A percentile compares a stretch with the other conserved stretches of the same genome.
Evolutionary conservation across 345 rosid genomes (phyloP).

Genomic region (Citrus mangshanensis): DNA sequence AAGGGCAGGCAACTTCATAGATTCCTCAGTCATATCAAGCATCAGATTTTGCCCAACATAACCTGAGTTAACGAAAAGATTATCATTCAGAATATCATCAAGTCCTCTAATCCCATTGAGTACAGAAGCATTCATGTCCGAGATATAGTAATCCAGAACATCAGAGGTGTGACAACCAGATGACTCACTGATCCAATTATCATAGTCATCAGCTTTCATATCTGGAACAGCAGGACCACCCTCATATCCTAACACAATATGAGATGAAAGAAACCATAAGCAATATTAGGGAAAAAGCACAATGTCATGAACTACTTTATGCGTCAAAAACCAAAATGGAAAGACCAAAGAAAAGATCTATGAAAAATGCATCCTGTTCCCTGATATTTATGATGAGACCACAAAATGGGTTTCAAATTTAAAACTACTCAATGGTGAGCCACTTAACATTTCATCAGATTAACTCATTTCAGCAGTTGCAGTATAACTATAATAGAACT

Average conservation of each 20-base stretch:
- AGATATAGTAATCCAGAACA: constrained; percentile 44
- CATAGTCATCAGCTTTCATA: constrained; percentile 31
- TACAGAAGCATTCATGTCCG: constrained; percentile 49
- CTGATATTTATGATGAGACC: not conserved
- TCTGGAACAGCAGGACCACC: constrained; percentile 22
- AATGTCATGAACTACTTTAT: not conserved
- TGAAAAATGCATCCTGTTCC: not conserved
- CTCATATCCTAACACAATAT: constrained; percentile 28
- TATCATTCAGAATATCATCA: constrained; percentile 24
- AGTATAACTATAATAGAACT: no score
- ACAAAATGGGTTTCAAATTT: not conserved
- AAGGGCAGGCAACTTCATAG: constrained; percentile 69
- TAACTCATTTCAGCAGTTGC: not conserved
- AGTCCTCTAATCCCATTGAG: constrained; percentile 34
- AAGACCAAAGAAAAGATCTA: not conserved
- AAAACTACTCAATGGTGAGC: not conserved
- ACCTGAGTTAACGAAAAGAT: constrained; percentile 16
- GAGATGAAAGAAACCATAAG: not conserved
- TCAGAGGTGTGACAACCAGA: constrained; percentile 45
- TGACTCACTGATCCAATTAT: constrained; percentile 31
- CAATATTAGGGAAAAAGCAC: not conserved
- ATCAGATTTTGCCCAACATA: constrained; percentile 54
- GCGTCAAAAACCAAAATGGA: not conserved
- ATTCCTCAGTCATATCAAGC: constrained; percentile 60
- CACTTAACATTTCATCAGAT: not conserved